A percentile compares a stretch with the other conserved stretches of the same genome.
phyloP scores from a whole-genome alignment of 805 yeast genomes.

The Priceomyces haplophilus region DNA sequence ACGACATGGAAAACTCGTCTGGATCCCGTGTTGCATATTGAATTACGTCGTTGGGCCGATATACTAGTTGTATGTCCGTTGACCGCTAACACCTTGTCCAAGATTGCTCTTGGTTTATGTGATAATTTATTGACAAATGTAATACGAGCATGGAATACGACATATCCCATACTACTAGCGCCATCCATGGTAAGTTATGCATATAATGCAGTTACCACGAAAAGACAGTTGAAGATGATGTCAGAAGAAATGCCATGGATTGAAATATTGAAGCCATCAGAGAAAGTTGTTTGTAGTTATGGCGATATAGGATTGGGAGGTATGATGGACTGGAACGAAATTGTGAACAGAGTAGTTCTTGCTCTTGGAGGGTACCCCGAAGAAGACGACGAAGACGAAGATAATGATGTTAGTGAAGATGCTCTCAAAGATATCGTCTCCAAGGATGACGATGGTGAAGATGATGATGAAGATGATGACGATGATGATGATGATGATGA shows the following conservation, averaged over 20 bases:
- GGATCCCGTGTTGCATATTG: slow-evolving; percentile 94
- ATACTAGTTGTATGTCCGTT: slow-evolving; percentile 89
- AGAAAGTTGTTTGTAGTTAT: slow-evolving; percentile 85
- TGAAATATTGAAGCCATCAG: slow-evolving; percentile 90
- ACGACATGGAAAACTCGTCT: slow-evolving; percentile 71
- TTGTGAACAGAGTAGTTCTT: slow-evolving; percentile 78
- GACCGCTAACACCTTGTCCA: slow-evolving; percentile 88
- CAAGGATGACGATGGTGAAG: slow-evolving; percentile 23
- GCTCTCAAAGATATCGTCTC: slow-evolving; percentile 29
- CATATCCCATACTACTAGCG: slow-evolving; percentile 83
- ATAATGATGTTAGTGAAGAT: slow-evolving; percentile 26
- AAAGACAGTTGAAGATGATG: slow-evolving; percentile 71
- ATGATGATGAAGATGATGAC: slow-evolving; percentile 32
- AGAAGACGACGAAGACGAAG: slow-evolving; percentile 46
- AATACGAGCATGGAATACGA: slow-evolving; percentile 92
- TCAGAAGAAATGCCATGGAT: slow-evolving; percentile 94
- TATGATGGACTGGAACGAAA: slow-evolving; percentile 96
- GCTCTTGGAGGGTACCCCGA: slow-evolving; percentile 57
- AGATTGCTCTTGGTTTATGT: slow-evolving; percentile 85
- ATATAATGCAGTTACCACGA: slow-evolving; percentile 85
- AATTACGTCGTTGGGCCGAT: slow-evolving; percentile 95
- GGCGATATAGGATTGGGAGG: slow-evolving; percentile 99
- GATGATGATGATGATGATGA: slow-evolving; percentile 40
- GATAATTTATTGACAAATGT: slow-evolving; percentile 90
- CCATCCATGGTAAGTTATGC: slow-evolving; percentile 96